These are phyloP conservation scores for Metschnikowia cerradonensis DNA, from an alignment of 805 yeast species.

Conservation along the genomic window DNA sequence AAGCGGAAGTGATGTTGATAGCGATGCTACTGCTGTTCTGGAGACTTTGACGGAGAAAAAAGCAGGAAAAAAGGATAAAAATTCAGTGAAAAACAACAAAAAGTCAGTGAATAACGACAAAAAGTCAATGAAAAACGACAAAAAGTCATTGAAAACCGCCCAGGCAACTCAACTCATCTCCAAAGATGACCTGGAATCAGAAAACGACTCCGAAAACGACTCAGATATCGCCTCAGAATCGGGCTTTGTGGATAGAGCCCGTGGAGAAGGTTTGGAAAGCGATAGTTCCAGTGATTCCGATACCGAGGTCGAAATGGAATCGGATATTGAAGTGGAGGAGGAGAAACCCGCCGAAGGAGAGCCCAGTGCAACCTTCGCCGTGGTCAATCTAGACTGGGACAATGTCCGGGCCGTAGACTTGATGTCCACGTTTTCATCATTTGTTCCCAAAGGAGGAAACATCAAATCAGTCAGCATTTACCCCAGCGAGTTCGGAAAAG, in stretches of 20 bases:
- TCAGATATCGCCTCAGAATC: not conserved
- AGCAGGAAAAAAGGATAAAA: not conserved
- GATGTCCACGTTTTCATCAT: constrained; percentile 83
- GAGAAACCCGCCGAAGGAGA: constrained; percentile 80
- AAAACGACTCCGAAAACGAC: not conserved
- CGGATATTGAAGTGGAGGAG: constrained; percentile 53
- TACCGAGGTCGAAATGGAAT: constrained; percentile 44
- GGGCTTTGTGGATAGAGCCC: constrained; percentile 51
- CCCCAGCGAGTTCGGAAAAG: constrained; percentile 92
- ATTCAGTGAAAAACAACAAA: not conserved
- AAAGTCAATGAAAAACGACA: not conserved
- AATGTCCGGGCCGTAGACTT: constrained; percentile 82
- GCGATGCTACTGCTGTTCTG: not conserved
- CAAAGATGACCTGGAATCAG: not conserved
- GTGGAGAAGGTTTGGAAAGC: constrained; percentile 52
- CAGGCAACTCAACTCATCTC: not conserved
- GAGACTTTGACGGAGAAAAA: not conserved
- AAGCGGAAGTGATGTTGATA: not conserved
- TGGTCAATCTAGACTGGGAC: constrained; percentile 97
- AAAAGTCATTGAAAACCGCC: too few relatives aligned
- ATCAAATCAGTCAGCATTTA: constrained; percentile 67
- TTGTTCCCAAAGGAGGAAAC: constrained; percentile 71
- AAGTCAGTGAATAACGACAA: not conserved
- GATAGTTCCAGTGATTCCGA: constrained; percentile 39
- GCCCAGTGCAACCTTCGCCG: constrained; percentile 78